Percentiles rank a stretch among this genome's conserved stretches.
phyloP scores from a whole-genome alignment of 176 grass and related monocot genomes.

The Cenchrus americanus region DNA sequence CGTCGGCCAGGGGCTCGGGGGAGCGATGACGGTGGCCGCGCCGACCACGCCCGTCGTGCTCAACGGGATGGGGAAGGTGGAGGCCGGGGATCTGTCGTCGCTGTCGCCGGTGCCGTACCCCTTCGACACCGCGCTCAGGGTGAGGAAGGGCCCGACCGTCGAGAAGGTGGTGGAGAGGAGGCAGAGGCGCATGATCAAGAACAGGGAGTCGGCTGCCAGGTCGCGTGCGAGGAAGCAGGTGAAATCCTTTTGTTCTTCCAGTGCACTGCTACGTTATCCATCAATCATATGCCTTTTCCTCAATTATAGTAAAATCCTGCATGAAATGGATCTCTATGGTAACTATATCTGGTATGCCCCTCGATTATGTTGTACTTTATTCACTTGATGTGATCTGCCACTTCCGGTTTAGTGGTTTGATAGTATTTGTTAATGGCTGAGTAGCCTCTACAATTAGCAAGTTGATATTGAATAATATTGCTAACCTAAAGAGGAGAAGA shows the following conservation, averaged over 20 bases:
- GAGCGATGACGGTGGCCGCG: slow-evolving; percentile 46
- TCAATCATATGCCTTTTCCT: slow-evolving; percentile 25
- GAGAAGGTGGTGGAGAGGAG: slow-evolving; percentile 92
- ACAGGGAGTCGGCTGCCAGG: slow-evolving; percentile 84
- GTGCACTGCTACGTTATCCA: slow-evolving; percentile 12
- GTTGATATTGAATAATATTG: slow-evolving; percentile 33
- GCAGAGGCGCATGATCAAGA: slow-evolving; percentile 92
- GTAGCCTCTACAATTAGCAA: slow-evolving; percentile 43
- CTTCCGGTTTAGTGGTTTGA: slow-evolving; percentile 23
- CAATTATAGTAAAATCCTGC: slow-evolving; percentile 43
- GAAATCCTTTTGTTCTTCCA: slow-evolving; percentile 16
- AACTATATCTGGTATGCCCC: slow-evolving; percentile 38
- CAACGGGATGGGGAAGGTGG: slow-evolving; percentile 56
- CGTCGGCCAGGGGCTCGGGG: slow-evolving; percentile 32
- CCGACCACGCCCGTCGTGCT: slow-evolving; percentile 54
- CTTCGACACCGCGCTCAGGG: slow-evolving; percentile 60
- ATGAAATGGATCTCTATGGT: slow-evolving; percentile 32
- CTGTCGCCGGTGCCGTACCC: slow-evolving; percentile 77
- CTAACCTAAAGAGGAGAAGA: slow-evolving; percentile 32
- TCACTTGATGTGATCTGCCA: slow-evolving; percentile 43
- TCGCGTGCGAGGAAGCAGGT: slow-evolving; percentile 89
- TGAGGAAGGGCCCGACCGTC: slow-evolving; percentile 60
- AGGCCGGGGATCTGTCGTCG: slow-evolving; percentile 59
- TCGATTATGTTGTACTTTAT: slow-evolving; percentile 51
- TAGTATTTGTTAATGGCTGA: slow-evolving; percentile 25